These are phyloP conservation scores for Coniosporium tulheliwenetii DNA, from an alignment of 2,329 filamentous ascomycete genomes.

Conservation along the genomic window DNA sequence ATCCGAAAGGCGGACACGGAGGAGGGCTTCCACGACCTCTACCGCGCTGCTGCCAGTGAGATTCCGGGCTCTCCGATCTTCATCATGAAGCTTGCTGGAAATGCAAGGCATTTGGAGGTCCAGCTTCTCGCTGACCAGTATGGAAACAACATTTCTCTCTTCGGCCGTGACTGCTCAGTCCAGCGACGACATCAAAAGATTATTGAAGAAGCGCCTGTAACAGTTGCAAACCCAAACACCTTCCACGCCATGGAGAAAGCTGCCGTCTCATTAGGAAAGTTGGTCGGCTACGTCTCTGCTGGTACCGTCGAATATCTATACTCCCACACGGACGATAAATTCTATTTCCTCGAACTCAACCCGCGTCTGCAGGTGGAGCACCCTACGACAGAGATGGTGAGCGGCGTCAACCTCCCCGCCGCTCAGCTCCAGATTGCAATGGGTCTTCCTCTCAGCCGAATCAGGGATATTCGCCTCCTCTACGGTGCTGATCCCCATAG, in stretches of 20 bases:
- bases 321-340: constrained; percentile 94
- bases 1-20: constrained; percentile 87
- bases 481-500: constrained; percentile 91
- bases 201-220: constrained; percentile 96
- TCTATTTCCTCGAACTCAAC: constrained; percentile 98
- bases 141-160: constrained; percentile 98
- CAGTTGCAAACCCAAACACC: constrained; percentile 74
- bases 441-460: constrained; percentile 90
- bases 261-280: constrained; percentile 78
- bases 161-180: constrained; percentile 96
- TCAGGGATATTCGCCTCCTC: constrained; percentile 87
- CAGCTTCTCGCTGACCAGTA: constrained; percentile 97
- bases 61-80: constrained; percentile 98
- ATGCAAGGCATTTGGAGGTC: constrained; percentile 91
- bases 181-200: constrained; percentile 99
- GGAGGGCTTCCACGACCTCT: constrained; percentile 70
- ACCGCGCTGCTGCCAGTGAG: constrained; percentile 92
- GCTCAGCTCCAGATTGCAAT: constrained; percentile 98
- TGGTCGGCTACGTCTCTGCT: constrained; percentile 96
- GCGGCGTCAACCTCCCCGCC: constrained; percentile 89
- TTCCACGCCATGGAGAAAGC: constrained; percentile 97
- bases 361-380: constrained; percentile 99
- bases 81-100: constrained; percentile 98
- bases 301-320: constrained; percentile 99
- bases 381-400: constrained; percentile 98